Evolutionary conservation across 495 filamentous ascomycete species (phyloP).

Genomic region (Penicillium salamii): DNA sequence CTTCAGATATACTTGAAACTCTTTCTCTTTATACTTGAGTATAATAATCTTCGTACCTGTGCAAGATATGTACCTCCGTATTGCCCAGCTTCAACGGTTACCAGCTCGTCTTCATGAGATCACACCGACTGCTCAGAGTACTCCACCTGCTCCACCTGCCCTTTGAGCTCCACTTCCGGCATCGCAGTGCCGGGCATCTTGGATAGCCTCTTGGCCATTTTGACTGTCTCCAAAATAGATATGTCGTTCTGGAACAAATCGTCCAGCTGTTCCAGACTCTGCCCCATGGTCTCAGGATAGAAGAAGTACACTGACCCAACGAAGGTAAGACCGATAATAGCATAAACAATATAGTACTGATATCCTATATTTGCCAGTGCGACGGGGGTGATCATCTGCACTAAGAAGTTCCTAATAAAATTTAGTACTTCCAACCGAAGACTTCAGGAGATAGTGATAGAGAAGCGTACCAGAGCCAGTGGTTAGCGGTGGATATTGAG

Average conservation of each 20-base stretch:
- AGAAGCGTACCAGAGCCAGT: slow-evolving; percentile 33
- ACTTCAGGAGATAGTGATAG: no score
- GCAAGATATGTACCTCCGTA: no score
- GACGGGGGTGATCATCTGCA: slow-evolving; percentile 54
- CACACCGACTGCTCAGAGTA: neutral
- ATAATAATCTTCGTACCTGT: no score
- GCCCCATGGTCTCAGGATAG: slow-evolving; percentile 47
- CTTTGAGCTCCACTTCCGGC: neutral
- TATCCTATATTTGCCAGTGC: slow-evolving; percentile 19
- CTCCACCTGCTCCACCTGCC: neutral
- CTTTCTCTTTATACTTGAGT: no score
- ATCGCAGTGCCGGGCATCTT: neutral
- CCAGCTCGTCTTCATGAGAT: no score
- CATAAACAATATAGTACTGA: slow-evolving; percentile 36
- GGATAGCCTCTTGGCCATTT: neutral
- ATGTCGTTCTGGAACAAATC: neutral
- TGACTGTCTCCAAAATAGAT: neutral
- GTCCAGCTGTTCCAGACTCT: neutral
- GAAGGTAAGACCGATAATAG: slow-evolving; percentile 19
- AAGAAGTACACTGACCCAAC: slow-evolving; percentile 55
- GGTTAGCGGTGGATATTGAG: slow-evolving; percentile 27
- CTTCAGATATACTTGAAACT: no score
- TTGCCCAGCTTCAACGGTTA: no score
- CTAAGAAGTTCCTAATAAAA: slow-evolving; percentile 53
- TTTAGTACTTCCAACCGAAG: no score